Evolutionary conservation across 2,329 filamentous ascomycete genomes (phyloP), one percentile per base, ranked within the genome.

Genomic region (Xylariomycetidae sp.): DNA sequence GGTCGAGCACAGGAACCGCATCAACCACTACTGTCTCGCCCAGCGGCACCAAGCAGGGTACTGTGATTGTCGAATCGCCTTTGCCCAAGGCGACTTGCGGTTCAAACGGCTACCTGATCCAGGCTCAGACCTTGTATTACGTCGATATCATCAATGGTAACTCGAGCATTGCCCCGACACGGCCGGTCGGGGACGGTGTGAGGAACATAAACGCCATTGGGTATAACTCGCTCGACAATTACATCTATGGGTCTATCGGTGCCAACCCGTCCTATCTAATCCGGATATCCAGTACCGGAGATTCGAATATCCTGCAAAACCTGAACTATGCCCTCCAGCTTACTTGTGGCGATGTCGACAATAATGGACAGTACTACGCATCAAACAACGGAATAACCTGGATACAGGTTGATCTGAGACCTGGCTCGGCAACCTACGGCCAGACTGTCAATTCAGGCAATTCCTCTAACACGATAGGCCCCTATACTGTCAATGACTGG

Each of bases 211-310:
- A 50, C 28, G 46, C 46, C 10, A 31, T 47, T 20, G 47, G 46
- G 4, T 49, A 47, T 33, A 49, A 46, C 18, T n/a, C 33, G 9
- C 22, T 23, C 7, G 47, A 50, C 4, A 44, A 46, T 10, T 49
- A 42, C 34, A 25, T 50, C 10, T 49, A 50, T 34, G 47, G 15
- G 8, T 29, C 25, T 4, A 15, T 16, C 20, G 28, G 17, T 9
- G 15, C 15, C 12, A 12, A 6, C n/a, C n/a, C n/a, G 24, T 25
- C 26, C 13, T 17, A 29, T 10, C 13, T 29, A 18, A 31, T 50
- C 20, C 44, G 46, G 14, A 49, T 50, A 25, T 31, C 38, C 2
- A 36, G 14, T 16, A 34, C 30, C 14, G 44, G 43, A 12, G 20
- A 28, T 2, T 34, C 35, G 3, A 32, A 16, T 3, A 34, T 38